Conservation (phyloP, 2,329 filamentous ascomycete species). For the Fusarium sp. region DNA sequence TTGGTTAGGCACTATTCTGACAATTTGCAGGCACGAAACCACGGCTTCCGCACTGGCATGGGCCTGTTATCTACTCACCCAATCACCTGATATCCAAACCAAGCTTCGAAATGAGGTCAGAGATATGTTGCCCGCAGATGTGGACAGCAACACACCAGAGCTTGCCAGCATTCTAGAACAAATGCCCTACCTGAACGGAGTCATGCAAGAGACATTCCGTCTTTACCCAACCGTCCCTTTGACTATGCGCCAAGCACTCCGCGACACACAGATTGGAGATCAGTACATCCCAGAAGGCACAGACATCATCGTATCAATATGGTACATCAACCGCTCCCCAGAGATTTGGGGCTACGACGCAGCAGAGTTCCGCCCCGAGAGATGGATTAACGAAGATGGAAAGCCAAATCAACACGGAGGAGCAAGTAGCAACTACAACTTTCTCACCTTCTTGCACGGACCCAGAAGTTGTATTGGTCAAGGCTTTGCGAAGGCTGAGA, state of each 20-base stretch:
- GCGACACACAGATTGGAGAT: conserved; percentile 67
- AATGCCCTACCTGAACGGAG: conserved; percentile 76
- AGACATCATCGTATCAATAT: conserved; percentile 67
- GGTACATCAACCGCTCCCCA: conserved; percentile 72
- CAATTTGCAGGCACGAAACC: conserved; percentile 29
- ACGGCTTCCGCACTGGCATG: conserved; percentile 39
- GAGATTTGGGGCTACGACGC: conserved; percentile 77
- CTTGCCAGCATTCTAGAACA: conserved; percentile 67
- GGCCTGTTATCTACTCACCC: conserved; percentile 40
- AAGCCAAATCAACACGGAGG: conserved; percentile 73
- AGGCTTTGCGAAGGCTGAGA: conserved; percentile 78
- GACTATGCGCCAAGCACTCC: conserved; percentile 70
- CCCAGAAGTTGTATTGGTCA: conserved; percentile 85
- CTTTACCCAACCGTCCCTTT: conserved; percentile 74
- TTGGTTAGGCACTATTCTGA: neutral
- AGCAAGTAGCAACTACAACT: conserved; percentile 75
- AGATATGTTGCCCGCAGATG: neutral
- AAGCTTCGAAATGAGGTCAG: conserved; percentile 36
- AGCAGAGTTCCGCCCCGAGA: conserved; percentile 74
- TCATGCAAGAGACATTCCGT: conserved; percentile 76
- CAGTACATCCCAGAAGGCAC: conserved; percentile 75
- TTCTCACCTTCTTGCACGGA: conserved; percentile 85
- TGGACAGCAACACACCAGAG: conserved; percentile 45
- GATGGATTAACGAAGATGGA: conserved; percentile 68
- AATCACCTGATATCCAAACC: conserved; percentile 30